Conservation (phyloP, 768 basidiomycete species). For the Antrodiella citrinella region DNA sequence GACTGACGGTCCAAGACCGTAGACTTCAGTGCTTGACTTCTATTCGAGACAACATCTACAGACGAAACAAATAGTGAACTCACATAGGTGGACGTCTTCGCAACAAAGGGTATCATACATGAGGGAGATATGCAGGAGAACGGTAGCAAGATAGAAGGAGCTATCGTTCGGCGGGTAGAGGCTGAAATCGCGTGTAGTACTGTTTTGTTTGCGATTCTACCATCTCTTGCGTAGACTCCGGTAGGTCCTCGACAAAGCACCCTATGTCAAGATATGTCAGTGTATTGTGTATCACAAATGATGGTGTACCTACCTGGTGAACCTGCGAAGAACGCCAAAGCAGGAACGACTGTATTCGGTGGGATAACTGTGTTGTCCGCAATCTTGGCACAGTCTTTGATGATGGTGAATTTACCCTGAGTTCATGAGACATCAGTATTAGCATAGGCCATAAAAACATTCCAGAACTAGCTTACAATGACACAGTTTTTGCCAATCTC, state of each 20-base stretch:
- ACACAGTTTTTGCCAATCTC: slow-evolving; percentile 95
- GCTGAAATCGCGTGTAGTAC: slow-evolving; percentile 70
- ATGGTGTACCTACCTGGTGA: slow-evolving; percentile 62
- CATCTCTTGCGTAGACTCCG: slow-evolving; percentile 91
- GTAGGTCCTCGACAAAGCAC: slow-evolving; percentile 73
- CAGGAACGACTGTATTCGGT: slow-evolving; percentile 88
- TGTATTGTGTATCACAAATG: not conserved
- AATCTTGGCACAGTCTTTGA: slow-evolving; percentile 90
- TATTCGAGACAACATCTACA: too few relatives aligned
- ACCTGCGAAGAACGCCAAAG: slow-evolving; percentile 76
- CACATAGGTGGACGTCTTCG: too few relatives aligned
- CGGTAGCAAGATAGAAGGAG: too few relatives aligned
- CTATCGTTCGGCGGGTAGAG: slow-evolving; percentile 7
- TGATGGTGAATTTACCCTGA: slow-evolving; percentile 93
- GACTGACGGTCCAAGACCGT: too few relatives aligned
- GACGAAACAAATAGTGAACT: too few relatives aligned
- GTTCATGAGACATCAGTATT: too few relatives aligned
- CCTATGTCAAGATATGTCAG: slow-evolving; percentile 36
- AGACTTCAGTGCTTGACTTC: too few relatives aligned
- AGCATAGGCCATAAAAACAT: too few relatives aligned
- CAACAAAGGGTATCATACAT: too few relatives aligned
- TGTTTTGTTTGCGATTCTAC: slow-evolving; percentile 81
- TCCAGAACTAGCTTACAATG: slow-evolving; percentile 52
- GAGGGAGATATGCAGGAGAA: too few relatives aligned
- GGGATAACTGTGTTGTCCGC: slow-evolving; percentile 87